phyloP scores from a whole-genome alignment of 768 basidiomycete species.

The Amanita pseudoporphyria region DNA sequence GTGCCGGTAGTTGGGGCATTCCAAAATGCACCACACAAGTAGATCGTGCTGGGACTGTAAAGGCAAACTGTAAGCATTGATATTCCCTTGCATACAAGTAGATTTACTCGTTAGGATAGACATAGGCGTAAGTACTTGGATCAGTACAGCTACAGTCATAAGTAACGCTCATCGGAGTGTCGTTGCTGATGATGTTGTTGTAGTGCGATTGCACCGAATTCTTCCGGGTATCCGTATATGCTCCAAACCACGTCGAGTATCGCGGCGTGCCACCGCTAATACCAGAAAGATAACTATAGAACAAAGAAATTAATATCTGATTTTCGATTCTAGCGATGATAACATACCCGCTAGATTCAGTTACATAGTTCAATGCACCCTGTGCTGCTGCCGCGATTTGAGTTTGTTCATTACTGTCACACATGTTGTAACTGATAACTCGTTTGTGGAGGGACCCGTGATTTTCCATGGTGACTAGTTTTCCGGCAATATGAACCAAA shows the following conservation, averaged over 20 bases:
- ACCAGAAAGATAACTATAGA: not conserved
- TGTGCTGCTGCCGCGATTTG: too few species aligned
- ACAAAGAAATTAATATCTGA: not conserved
- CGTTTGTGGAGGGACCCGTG: too few species aligned
- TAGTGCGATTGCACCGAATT: not conserved
- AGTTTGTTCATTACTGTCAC: too few species aligned
- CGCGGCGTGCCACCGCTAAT: not conserved
- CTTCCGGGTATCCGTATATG: not conserved
- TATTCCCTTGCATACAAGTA: not conserved
- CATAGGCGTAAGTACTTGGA: not conserved
- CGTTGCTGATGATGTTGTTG: not conserved
- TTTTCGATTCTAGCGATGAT: too few species aligned
- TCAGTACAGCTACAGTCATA: not conserved
- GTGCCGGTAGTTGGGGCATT: conserved; percentile 6
- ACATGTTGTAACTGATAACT: too few species aligned
- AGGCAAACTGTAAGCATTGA: not conserved
- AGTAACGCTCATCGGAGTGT: not conserved
- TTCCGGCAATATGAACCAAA: too few species aligned
- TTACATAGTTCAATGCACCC: too few species aligned
- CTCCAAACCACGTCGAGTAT: conserved; percentile 1
- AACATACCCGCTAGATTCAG: too few species aligned
- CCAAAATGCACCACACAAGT: conserved; percentile 4
- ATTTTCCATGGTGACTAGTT: too few species aligned
- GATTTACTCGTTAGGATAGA: not conserved
- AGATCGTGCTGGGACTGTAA: not conserved